phyloP scores from a whole-genome alignment of 768 basidiomycete genomes.

The Boletus rufocinnamomeus region DNA sequence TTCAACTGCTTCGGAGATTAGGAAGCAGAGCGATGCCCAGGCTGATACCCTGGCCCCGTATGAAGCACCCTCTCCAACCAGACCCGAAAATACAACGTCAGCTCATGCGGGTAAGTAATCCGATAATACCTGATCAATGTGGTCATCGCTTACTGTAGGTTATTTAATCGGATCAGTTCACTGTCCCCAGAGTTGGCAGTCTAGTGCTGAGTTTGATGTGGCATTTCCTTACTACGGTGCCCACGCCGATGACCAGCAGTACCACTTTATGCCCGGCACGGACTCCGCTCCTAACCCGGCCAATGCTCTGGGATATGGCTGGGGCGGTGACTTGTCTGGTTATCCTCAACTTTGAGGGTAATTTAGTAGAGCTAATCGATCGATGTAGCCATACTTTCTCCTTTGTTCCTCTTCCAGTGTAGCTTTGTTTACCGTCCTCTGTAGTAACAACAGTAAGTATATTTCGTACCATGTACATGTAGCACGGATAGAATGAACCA shows the following conservation, averaged over 20 bases:
- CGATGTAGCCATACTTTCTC: not conserved
- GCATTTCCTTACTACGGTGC: not conserved
- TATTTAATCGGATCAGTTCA: not conserved
- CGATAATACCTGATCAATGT: not conserved
- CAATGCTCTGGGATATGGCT: not conserved
- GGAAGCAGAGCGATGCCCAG: not conserved
- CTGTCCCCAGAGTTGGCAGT: not conserved
- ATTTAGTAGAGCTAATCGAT: not conserved
- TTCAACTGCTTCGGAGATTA: not conserved
- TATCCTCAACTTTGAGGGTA: not conserved
- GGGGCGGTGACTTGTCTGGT: not conserved
- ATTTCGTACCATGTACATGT: not conserved
- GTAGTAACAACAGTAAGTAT: not conserved
- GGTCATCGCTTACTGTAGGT: slow-evolving; percentile 7
- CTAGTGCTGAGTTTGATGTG: not conserved
- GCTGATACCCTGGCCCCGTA: not conserved
- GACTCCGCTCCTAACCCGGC: not conserved
- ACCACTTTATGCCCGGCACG: not conserved
- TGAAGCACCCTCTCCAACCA: not conserved
- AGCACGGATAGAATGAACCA: too few relatives aligned
- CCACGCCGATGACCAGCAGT: slow-evolving; percentile 2
- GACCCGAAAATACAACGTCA: not conserved
- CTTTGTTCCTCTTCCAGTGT: not conserved
- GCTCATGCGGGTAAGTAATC: slow-evolving; percentile 4
- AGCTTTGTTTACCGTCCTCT: not conserved